Evolutionary conservation across 2,329 filamentous ascomycete species (phyloP).

Genomic region (Ilyonectria robusta): DNA sequence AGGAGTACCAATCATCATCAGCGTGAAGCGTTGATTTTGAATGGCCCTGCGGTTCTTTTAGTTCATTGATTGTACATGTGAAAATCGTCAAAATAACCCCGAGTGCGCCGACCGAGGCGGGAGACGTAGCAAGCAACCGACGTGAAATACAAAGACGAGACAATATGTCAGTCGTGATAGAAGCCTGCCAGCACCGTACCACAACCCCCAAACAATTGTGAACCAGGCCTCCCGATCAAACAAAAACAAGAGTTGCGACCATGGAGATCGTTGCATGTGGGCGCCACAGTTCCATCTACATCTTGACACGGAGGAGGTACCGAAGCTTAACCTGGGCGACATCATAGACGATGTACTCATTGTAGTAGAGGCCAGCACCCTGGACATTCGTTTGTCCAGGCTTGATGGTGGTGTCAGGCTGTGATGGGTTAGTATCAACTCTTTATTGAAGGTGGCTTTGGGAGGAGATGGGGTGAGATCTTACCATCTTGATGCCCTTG

Average conservation of each 20-base stretch:
- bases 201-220: neutral
- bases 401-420: slow-evolving; percentile 64
- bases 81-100: slow-evolving; percentile 1
- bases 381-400: slow-evolving; percentile 64
- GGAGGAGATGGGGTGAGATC: slow-evolving; percentile 43
- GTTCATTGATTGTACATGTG: neutral
- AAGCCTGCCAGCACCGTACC: neutral
- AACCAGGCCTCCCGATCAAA: neutral
- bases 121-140: neutral
- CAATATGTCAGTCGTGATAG: neutral
- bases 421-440: slow-evolving; percentile 30
- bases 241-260: neutral
- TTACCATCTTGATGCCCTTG: slow-evolving; percentile 78
- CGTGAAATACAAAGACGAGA: neutral
- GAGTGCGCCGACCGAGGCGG: neutral
- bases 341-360: slow-evolving; percentile 82
- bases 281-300: slow-evolving; percentile 50
- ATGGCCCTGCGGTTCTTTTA: neutral
- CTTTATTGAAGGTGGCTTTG: neutral
- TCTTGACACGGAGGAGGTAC: slow-evolving; percentile 76
- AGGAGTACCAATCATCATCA: neutral
- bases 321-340: slow-evolving; percentile 78
- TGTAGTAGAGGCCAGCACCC: slow-evolving; percentile 71
- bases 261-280: neutral
- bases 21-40: neutral